Percentiles rank a stretch among this genome's conserved stretches.
These are phyloP conservation scores for Moringa oleifera DNA, from an alignment of 345 rosid species.

Conservation along the genomic window DNA sequence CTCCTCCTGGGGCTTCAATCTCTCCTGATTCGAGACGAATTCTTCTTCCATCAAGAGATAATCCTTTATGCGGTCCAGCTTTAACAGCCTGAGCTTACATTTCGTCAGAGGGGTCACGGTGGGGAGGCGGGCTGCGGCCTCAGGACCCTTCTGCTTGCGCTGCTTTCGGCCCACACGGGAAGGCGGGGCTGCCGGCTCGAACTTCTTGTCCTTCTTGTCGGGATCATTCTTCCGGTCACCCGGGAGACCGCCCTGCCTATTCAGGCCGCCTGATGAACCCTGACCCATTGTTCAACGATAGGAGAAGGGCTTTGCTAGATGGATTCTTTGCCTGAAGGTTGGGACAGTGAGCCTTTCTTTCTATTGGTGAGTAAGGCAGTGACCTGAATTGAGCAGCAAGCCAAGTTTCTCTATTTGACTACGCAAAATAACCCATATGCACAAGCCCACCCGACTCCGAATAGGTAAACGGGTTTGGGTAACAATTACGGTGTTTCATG, in stretches of 20 bases:
- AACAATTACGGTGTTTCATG: no score
- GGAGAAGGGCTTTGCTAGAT: no score
- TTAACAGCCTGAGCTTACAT: constrained; percentile 62
- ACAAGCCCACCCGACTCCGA: no score
- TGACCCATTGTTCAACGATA: constrained; percentile 92
- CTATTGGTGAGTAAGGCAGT: no score
- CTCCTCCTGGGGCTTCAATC: constrained; percentile 90
- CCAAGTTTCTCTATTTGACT: no score
- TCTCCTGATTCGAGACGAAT: constrained; percentile 65
- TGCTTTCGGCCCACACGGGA: constrained; percentile 66
- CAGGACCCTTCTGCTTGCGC: constrained; percentile 38
- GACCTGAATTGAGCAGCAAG: no score
- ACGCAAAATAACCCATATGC: no score
- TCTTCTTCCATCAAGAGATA: constrained; percentile 72
- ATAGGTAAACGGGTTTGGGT: no score
- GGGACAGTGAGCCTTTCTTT: no score
- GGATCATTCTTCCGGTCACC: constrained; percentile 68
- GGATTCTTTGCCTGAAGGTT: no score
- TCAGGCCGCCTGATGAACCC: constrained; percentile 81
- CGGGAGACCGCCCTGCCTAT: constrained; percentile 45
- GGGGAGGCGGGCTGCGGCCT: constrained; percentile 31
- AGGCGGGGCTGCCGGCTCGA: constrained; percentile 64
- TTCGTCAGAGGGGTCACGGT: constrained; percentile 44
- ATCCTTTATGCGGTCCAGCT: constrained; percentile 67
- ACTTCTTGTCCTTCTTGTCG: constrained; percentile 64